phyloP scores from a whole-genome alignment of 2,329 filamentous ascomycete genomes.

The Lojkania enalia region DNA sequence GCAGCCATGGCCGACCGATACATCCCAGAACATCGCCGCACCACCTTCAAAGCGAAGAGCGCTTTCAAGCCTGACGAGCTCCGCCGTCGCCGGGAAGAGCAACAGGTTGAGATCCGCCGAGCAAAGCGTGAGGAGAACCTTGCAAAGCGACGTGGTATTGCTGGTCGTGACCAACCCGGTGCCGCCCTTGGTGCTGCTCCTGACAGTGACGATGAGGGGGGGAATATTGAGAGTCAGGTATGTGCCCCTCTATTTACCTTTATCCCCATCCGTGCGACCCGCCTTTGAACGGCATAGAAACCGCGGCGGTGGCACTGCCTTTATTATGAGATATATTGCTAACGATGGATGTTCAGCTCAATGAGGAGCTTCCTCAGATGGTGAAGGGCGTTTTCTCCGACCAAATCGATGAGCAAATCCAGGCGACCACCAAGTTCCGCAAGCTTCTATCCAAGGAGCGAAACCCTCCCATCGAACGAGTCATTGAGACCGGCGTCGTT shows the following conservation, averaged over 20 bases:
- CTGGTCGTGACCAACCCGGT: conserved; percentile 72
- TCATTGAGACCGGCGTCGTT: conserved; percentile 98
- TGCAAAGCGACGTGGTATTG: conserved; percentile 95
- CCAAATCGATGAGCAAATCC: conserved; percentile 96
- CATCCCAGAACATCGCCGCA: conserved; percentile 98
- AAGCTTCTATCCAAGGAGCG: conserved; percentile 98
- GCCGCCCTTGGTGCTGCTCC: conserved; percentile 83
- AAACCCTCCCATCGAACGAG: conserved; percentile 97
- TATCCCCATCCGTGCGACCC: conserved; percentile 19
- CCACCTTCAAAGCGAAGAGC: conserved; percentile 99
- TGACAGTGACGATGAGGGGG: conserved; percentile 96
- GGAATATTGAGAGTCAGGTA: conserved; percentile 96
- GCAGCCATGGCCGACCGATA: conserved; percentile 93
- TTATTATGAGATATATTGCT: neutral
- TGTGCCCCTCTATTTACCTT: conserved; percentile 40
- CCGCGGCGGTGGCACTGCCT: too few relatives aligned
- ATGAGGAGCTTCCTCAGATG: conserved; percentile 98
- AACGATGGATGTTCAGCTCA: conserved; percentile 63
- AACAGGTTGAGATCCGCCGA: conserved; percentile 98
- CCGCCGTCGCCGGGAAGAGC: conserved; percentile 95
- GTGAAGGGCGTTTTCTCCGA: conserved; percentile 97
- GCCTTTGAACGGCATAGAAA: neutral
- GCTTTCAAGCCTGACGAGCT: conserved; percentile 99
- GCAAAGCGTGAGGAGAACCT: conserved; percentile 98
- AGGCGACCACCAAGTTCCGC: conserved; percentile 96